Conservation (phyloP, 331 rosid species). For the Phaseolus coccineus region DNA sequence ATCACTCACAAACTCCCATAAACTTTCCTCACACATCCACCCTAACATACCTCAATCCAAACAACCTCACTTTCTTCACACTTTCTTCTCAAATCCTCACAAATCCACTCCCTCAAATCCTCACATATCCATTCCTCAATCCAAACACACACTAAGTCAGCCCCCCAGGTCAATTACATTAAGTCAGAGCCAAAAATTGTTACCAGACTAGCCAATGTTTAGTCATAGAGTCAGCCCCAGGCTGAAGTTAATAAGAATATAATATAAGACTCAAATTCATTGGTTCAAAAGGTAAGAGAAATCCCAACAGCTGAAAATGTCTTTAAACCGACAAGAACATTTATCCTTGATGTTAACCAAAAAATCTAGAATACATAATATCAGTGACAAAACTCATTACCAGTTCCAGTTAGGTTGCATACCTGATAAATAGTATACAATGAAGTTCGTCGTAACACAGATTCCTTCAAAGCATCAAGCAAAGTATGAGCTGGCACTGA, state of each 20-base stretch:
- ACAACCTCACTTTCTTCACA: too few relatives aligned
- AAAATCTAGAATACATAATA: constrained; percentile 1
- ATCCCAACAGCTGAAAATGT: constrained; percentile 26
- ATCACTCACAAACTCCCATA: too few relatives aligned
- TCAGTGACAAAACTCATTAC: background rate
- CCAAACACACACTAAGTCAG: too few relatives aligned
- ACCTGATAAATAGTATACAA: constrained; percentile 79
- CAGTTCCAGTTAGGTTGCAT: constrained; percentile 34
- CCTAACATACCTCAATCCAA: too few relatives aligned
- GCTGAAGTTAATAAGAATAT: background rate
- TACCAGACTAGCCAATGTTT: constrained; percentile 1
- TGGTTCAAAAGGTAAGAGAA: constrained; percentile 21
- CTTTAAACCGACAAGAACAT: constrained; percentile 19
- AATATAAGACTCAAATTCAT: constrained; percentile 7
- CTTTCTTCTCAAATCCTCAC: too few relatives aligned
- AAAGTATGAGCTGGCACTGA: constrained; percentile 58
- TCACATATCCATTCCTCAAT: too few relatives aligned
- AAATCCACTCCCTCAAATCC: too few relatives aligned
- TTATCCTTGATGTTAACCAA: constrained; percentile 21
- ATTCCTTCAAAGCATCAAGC: constrained; percentile 73
- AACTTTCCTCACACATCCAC: too few relatives aligned
- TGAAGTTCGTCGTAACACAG: constrained; percentile 82
- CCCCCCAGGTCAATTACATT: background rate
- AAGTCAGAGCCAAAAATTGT: background rate
- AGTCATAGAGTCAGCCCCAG: background rate